Evolutionary conservation across 2,329 filamentous ascomycete genomes (phyloP).

Genomic region (Xylaria sp.): DNA sequence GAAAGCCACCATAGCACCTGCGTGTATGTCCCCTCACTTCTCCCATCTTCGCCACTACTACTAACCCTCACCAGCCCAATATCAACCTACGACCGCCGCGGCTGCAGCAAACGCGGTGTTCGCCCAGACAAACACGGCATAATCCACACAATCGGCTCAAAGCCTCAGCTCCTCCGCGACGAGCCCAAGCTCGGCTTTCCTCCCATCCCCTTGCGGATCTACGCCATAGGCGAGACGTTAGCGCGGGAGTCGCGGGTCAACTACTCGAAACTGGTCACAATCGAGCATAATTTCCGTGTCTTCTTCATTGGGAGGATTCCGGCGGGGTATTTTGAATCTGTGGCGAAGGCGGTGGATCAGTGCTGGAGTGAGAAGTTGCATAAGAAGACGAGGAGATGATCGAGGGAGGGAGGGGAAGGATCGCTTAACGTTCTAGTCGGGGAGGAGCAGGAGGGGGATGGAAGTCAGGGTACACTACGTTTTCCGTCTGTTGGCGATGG

Average conservation of each 20-base stretch:
- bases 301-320: conserved; percentile 49
- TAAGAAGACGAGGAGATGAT: conserved; percentile 24
- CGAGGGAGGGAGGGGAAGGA: neutral
- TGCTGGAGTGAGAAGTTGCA: conserved; percentile 45
- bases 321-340: conserved; percentile 36
- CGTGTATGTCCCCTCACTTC: conserved; percentile 42
- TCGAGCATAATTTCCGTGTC: conserved; percentile 55
- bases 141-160: conserved; percentile 37
- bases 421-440: conserved; percentile 1
- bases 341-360: conserved; percentile 42
- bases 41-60: neutral
- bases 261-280: conserved; percentile 51
- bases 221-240: conserved; percentile 41
- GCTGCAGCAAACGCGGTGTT: conserved; percentile 48
- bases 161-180: conserved; percentile 32
- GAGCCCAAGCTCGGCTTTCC: conserved; percentile 47
- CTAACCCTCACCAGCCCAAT: conserved; percentile 41
- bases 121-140: conserved; percentile 51
- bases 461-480: too few species aligned
- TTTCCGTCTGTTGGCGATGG: too few species aligned
- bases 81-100: conserved; percentile 49
- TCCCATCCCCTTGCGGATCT: conserved; percentile 42
- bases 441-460: too few species aligned
- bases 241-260: conserved; percentile 50
- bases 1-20: conserved; percentile 51